A percentile compares a stretch with the other conserved stretches of the same genome.
Evolutionary conservation across 1,139 yeast genomes (phyloP).

Genomic region (Geotrichum aggregatum): DNA sequence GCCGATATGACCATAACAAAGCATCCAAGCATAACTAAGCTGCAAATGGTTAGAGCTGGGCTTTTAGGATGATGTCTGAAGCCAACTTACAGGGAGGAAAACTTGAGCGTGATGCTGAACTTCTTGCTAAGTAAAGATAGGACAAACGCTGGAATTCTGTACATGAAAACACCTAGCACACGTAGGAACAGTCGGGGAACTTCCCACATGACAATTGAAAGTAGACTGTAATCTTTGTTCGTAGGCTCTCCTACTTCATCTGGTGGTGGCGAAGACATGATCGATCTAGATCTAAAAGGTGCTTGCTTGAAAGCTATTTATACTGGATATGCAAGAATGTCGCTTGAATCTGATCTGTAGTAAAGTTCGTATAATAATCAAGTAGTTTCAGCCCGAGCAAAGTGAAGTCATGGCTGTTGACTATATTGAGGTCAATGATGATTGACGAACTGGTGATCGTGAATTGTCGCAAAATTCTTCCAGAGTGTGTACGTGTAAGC

Average conservation of each 20-base stretch:
- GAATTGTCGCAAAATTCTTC: no score
- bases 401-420: no score
- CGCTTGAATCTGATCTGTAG: no score
- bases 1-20: slow-evolving; percentile 36
- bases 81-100: slow-evolving; percentile 31
- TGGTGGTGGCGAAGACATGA: not conserved
- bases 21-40: slow-evolving; percentile 25
- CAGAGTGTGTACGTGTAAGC: no score
- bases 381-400: no score
- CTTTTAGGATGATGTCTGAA: no score
- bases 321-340: no score
- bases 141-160: slow-evolving; percentile 9
- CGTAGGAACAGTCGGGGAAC: slow-evolving; percentile 17
- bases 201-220: slow-evolving; percentile 22
- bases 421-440: no score
- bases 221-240: not conserved
- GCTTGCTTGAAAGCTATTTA: not conserved
- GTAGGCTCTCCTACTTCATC: not conserved
- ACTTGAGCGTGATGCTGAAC: slow-evolving; percentile 29
- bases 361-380: no score
- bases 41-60: slow-evolving; percentile 12
- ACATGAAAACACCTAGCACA: slow-evolving; percentile 19
- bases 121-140: slow-evolving; percentile 23
- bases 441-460: no score
- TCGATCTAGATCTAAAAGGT: not conserved